Evolutionary conservation across 768 basidiomycete species (phyloP).

Genomic region (Wakefieldia striispora): DNA sequence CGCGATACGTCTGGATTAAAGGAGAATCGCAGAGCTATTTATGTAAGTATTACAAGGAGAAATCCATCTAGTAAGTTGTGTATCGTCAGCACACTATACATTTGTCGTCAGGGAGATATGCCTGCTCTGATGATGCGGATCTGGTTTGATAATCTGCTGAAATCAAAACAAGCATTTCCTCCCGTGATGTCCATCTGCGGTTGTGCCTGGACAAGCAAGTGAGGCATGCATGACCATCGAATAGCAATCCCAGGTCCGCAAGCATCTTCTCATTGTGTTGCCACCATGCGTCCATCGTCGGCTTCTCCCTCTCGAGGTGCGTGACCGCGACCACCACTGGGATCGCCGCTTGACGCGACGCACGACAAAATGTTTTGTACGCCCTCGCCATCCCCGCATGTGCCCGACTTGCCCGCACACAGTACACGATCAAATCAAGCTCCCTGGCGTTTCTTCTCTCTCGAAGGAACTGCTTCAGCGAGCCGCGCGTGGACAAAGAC

Average conservation of each 20-base stretch:
- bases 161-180: conserved; percentile 14
- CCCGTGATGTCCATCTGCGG: conserved; percentile 18
- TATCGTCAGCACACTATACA: conserved; percentile 23
- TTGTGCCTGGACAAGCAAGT: conserved; percentile 18
- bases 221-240: conserved; percentile 30
- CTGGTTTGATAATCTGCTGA: conserved; percentile 4
- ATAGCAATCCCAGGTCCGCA: conserved; percentile 15
- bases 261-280: conserved; percentile 21
- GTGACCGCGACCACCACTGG: conserved; percentile 40
- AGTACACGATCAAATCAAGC: conserved; percentile 24
- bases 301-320: conserved; percentile 33
- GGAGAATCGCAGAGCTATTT: not conserved
- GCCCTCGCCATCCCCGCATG: conserved; percentile 6
- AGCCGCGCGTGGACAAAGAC: not conserved
- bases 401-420: conserved; percentile 20
- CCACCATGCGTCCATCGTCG: conserved; percentile 36
- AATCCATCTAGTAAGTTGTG: not conserved
- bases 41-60: not conserved
- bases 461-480: conserved; percentile 33
- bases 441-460: conserved; percentile 20
- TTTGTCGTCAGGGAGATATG: conserved; percentile 1
- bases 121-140: not conserved
- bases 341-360: conserved; percentile 32
- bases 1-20: not conserved
- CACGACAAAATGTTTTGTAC: conserved; percentile 27